A percentile compares a stretch with the other conserved stretches of the same genome.
These are phyloP conservation scores for Candida jianshihensis DNA, from an alignment of 805 yeast genomes.

Conservation along the genomic window DNA sequence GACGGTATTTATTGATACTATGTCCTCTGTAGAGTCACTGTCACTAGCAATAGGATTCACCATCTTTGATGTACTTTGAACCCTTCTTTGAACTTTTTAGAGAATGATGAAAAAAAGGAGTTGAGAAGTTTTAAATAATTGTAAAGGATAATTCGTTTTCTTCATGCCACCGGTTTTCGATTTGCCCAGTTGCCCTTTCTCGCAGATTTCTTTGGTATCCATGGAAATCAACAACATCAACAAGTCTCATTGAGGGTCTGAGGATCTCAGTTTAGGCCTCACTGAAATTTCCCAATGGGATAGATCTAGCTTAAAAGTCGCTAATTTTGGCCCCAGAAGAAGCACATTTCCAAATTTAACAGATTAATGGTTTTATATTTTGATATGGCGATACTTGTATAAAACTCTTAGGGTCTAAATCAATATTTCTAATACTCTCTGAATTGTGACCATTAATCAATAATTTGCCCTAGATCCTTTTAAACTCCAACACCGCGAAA, in stretches of 20 bases:
- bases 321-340: too few species aligned
- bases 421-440: too few species aligned
- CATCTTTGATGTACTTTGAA: not conserved
- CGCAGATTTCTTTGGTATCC: slow-evolving; percentile 1
- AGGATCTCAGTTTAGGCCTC: not conserved
- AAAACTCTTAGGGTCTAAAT: too few species aligned
- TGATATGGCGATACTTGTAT: too few species aligned
- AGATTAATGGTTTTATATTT: too few species aligned
- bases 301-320: not conserved
- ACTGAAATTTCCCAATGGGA: not conserved
- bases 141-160: not conserved
- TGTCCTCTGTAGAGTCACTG: too few species aligned
- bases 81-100: too few species aligned
- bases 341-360: too few species aligned
- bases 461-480: too few species aligned
- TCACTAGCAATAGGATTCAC: not conserved
- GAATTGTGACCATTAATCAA: too few species aligned
- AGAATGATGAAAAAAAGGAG: not conserved
- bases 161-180: not conserved
- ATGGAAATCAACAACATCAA: slow-evolving; percentile 1
- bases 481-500: too few species aligned
- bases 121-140: not conserved
- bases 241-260: not conserved
- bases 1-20: too few species aligned
- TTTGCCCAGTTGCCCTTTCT: slow-evolving; percentile 1